Evolutionary conservation across 768 basidiomycete species (phyloP).

Genomic region (Lactarius sp.): DNA sequence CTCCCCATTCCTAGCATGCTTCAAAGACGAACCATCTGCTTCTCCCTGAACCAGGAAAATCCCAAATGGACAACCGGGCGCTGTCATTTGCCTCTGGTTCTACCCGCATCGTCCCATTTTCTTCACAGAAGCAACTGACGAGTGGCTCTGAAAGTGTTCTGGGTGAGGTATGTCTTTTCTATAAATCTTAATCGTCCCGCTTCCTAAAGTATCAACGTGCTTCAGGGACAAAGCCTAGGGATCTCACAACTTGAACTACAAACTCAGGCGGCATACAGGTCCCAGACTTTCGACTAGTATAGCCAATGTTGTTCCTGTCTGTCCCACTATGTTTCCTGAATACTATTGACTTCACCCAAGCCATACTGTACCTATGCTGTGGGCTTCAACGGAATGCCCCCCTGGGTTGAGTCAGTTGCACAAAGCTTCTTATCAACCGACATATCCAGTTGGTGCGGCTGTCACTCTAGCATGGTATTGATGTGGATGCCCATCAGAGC

Average conservation of each 20-base stretch:
- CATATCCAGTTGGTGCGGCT: too few relatives aligned
- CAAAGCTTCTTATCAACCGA: too few relatives aligned
- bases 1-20: not conserved
- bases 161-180: not conserved
- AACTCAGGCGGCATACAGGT: slow-evolving; percentile 16
- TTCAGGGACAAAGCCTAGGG: not conserved
- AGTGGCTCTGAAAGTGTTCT: not conserved
- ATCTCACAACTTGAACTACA: slow-evolving; percentile 5
- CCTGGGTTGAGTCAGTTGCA: too few relatives aligned
- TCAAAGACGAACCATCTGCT: not conserved
- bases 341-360: not conserved
- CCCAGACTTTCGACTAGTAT: not conserved
- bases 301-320: not conserved
- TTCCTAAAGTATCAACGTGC: not conserved
- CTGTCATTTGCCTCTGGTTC: slow-evolving; percentile 9
- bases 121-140: not conserved
- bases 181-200: not conserved
- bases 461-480: too few relatives aligned
- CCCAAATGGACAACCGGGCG: not conserved
- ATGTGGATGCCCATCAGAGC: too few relatives aligned
- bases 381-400: not conserved
- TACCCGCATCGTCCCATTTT: not conserved
- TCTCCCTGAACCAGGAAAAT: not conserved
- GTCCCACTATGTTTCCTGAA: not conserved
- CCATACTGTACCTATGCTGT: not conserved